Conservation (phyloP, 2,329 filamentous ascomycete species). For the Ophiobolus disseminans region DNA sequence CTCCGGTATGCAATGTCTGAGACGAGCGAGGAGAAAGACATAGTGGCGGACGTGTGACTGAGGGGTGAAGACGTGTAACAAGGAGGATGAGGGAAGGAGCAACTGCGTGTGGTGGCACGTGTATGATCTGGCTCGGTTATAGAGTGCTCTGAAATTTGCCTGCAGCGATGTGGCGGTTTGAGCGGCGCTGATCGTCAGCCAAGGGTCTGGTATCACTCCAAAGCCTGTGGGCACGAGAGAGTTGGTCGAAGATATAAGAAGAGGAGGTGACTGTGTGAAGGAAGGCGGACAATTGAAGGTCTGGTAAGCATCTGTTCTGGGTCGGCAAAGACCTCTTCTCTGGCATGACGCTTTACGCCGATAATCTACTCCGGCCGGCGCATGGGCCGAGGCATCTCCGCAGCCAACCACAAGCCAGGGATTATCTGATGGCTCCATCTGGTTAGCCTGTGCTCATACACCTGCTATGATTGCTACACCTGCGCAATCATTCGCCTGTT, state of each 20-base stretch:
- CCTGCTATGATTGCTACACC: too few relatives aligned
- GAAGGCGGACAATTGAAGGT: not conserved
- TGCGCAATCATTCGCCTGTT: too few relatives aligned
- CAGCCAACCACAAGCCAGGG: slow-evolving; percentile 11
- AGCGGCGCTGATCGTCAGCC: slow-evolving; percentile 12
- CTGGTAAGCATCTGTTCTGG: not conserved
- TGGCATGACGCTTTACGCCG: not conserved
- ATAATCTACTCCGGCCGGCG: not conserved
- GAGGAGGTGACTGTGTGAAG: not conserved
- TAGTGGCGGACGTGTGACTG: slow-evolving; percentile 34
- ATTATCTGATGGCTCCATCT: slow-evolving; percentile 13
- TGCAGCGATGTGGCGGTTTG: slow-evolving; percentile 16
- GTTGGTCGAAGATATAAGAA: not conserved
- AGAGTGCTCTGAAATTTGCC: slow-evolving; percentile 5
- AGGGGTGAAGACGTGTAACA: too few relatives aligned
- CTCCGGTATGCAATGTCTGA: slow-evolving; percentile 60
- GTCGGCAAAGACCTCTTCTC: too few relatives aligned
- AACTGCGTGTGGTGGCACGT: too few relatives aligned
- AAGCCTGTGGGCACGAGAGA: not conserved
- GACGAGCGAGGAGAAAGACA: slow-evolving; percentile 62
- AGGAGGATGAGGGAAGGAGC: too few relatives aligned
- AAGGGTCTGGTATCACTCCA: slow-evolving; percentile 11
- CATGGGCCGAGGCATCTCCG: slow-evolving; percentile 17
- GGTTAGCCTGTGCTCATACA: too few relatives aligned
- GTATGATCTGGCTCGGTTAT: too few relatives aligned